Percentiles rank a stretch among this genome's conserved stretches.
phyloP scores from a whole-genome alignment of 225 moss, liverwort and hornwort species.

The Marchantia polymorpha region DNA sequence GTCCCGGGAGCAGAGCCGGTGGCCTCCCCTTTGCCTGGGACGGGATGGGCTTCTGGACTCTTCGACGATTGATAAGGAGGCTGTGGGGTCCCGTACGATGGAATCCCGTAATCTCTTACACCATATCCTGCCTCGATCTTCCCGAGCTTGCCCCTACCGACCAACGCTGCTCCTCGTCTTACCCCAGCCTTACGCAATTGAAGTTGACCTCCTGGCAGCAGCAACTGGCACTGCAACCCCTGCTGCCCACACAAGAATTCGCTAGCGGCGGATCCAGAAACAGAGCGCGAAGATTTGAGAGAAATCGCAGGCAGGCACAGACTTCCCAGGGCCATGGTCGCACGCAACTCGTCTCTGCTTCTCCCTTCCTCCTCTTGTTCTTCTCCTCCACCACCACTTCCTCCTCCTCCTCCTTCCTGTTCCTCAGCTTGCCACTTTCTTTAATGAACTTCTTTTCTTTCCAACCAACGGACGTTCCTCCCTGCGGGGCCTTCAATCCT shows the following conservation, averaged over 20 bases:
- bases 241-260: slow-evolving; percentile 13
- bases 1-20: not conserved
- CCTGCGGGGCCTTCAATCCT: no score
- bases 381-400: not conserved
- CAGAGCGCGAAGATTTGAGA: not conserved
- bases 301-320: slow-evolving; percentile 6
- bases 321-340: slow-evolving; percentile 22
- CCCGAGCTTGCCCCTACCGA: slow-evolving; percentile 12
- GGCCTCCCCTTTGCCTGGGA: not conserved
- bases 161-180: no score
- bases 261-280: not conserved
- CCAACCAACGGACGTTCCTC: no score
- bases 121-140: slow-evolving; percentile 26
- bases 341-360: not conserved
- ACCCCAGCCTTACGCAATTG: not conserved
- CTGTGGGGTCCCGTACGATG: slow-evolving; percentile 14
- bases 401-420: not conserved
- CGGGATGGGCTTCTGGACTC: not conserved
- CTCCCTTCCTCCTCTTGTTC: not conserved
- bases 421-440: no score
- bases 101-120: slow-evolving; percentile 31
- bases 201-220: slow-evolving; percentile 1
- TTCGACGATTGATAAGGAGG: slow-evolving; percentile 21
- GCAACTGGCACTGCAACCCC: slow-evolving; percentile 4
- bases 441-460: no score